Evolutionary conservation across 306 rosid species (phyloP).

Genomic region (Glycine latifolia): DNA sequence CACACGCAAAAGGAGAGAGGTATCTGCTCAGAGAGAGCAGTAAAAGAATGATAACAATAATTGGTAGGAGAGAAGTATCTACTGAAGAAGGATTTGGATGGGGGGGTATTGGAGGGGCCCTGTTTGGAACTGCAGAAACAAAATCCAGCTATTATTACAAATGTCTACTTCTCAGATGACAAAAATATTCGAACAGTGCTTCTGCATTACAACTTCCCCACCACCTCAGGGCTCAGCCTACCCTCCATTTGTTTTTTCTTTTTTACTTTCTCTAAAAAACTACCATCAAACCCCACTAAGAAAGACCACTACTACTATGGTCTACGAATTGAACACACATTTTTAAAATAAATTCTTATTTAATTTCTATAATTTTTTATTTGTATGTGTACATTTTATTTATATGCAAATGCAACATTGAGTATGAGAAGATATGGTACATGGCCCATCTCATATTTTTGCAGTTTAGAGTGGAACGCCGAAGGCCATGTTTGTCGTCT

Average conservation of each 20-base stretch:
- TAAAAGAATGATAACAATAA: slow-evolving; percentile 55
- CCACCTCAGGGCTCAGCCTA: slow-evolving; percentile 23
- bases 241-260: slow-evolving; percentile 11
- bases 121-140: slow-evolving; percentile 64
- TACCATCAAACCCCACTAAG: too few species aligned
- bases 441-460: slow-evolving; percentile 41
- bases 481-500: slow-evolving; percentile 45
- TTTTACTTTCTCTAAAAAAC: too few species aligned
- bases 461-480: slow-evolving; percentile 55
- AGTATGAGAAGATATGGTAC: slow-evolving; percentile 21
- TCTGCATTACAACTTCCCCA: slow-evolving; percentile 55
- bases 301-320: too few species aligned
- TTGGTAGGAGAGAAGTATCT: slow-evolving; percentile 59
- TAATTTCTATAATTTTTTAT: too few species aligned
- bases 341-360: background rate
- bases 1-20: slow-evolving; percentile 39
- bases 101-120: slow-evolving; percentile 57
- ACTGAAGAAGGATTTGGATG: slow-evolving; percentile 27
- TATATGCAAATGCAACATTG: background rate
- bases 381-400: background rate
- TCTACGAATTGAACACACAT: too few species aligned
- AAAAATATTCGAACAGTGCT: slow-evolving; percentile 52
- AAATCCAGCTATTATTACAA: slow-evolving; percentile 71
- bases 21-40: slow-evolving; percentile 32
- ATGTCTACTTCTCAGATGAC: slow-evolving; percentile 75